phyloP scores from a whole-genome alignment of 2,329 filamentous ascomycete species.

The Xylariaceae sp. region DNA sequence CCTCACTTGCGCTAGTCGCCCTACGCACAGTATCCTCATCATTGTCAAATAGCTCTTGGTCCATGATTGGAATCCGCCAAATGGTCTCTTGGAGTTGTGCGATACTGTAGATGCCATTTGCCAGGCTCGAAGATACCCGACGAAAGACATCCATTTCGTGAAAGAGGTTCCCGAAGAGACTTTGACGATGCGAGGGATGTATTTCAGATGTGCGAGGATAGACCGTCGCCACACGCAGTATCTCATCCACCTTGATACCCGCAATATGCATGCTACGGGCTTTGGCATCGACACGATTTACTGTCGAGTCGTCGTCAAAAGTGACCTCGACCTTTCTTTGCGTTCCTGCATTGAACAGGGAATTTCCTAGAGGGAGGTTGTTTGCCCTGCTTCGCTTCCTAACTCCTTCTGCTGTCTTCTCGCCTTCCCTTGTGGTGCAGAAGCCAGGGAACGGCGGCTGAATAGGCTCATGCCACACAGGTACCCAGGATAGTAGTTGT shows the following conservation, averaged over 20 bases:
- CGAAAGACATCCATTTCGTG: background rate
- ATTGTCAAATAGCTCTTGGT: background rate
- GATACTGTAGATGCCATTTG: background rate
- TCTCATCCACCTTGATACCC: background rate
- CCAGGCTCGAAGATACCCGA: background rate
- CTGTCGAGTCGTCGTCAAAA: background rate
- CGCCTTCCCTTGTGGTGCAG: background rate
- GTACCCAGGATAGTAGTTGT: background rate
- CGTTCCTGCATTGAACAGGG: background rate
- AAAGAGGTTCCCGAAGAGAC: background rate
- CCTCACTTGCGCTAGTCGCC: background rate
- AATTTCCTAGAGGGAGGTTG: background rate
- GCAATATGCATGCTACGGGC: background rate
- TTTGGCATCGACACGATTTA: background rate
- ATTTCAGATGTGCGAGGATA: background rate
- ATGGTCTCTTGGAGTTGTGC: background rate
- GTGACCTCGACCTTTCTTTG: background rate
- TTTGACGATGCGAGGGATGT: background rate
- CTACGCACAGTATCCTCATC: background rate
- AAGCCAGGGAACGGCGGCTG: background rate
- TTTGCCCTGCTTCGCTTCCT: background rate
- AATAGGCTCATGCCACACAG: background rate
- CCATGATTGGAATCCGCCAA: background rate
- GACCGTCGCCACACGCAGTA: background rate
- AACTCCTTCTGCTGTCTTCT: no score